Evolutionary conservation across 345 rosid species (phyloP).

Genomic region (Hibiscus trionum): DNA sequence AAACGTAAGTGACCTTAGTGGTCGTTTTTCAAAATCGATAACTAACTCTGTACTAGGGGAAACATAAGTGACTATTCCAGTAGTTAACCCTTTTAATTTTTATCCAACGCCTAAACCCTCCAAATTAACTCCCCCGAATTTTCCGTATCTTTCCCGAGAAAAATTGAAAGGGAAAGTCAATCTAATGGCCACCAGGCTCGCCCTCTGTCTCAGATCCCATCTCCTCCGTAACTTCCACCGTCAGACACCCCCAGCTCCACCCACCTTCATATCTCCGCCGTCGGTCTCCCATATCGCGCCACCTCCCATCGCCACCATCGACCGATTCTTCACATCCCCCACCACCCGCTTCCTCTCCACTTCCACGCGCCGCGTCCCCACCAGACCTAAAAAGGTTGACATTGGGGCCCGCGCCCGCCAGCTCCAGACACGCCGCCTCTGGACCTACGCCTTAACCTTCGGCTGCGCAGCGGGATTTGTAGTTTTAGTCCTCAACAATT

Average conservation of each 20-base stretch:
- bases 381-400: slow-evolving; percentile 54
- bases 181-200: slow-evolving; percentile 49
- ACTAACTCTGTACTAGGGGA: no score
- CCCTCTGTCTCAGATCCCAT: slow-evolving; percentile 49
- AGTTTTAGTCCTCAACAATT: slow-evolving; percentile 70
- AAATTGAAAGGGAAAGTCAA: background rate
- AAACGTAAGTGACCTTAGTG: no score
- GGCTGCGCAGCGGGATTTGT: slow-evolving; percentile 85
- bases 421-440: slow-evolving; percentile 81
- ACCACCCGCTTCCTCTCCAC: slow-evolving; percentile 51
- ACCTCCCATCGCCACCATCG: background rate
- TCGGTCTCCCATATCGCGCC: no score
- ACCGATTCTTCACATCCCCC: slow-evolving; percentile 20
- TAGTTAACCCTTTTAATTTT: no score
- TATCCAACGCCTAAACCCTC: background rate
- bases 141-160: slow-evolving; percentile 10
- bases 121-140: background rate
- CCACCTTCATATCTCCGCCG: slow-evolving; percentile 21
- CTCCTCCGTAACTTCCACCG: slow-evolving; percentile 13
- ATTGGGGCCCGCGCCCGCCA: slow-evolving; percentile 87
- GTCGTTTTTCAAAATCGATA: no score
- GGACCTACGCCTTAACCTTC: slow-evolving; percentile 88
- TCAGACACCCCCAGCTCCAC: slow-evolving; percentile 5
- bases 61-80: no score
- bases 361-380: slow-evolving; percentile 47